A percentile compares a stretch with the other conserved stretches of the same genome.
Evolutionary conservation across 306 rosid species (phyloP).

Genomic region (Gynostemma pentaphyllum): DNA sequence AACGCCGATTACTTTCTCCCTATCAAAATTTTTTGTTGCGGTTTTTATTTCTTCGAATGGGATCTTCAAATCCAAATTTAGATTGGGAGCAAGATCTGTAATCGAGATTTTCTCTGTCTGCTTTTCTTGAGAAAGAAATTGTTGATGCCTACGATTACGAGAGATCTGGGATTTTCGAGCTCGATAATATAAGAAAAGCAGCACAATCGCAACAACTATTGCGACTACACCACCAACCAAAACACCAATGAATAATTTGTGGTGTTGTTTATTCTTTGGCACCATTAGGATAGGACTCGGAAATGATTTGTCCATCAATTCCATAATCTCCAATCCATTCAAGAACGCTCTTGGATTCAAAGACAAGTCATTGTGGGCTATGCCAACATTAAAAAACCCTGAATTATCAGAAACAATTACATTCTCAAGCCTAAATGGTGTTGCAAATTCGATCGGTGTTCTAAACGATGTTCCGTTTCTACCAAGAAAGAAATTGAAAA

Average conservation of each 20-base stretch:
- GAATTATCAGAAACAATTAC: neutral
- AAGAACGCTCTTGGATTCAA: neutral
- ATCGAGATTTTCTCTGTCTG: neutral
- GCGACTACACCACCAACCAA: neutral
- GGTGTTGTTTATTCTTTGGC: neutral
- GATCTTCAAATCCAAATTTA: conserved; percentile 1
- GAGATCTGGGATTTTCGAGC: neutral
- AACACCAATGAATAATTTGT: neutral
- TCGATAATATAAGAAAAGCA: neutral
- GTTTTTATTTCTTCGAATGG: neutral
- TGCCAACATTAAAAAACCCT: neutral
- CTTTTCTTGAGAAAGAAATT: neutral
- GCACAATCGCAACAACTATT: neutral
- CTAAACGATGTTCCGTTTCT: neutral
- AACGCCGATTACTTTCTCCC: conserved; percentile 1
- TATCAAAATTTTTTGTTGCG: conserved; percentile 3
- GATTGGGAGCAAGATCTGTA: neutral
- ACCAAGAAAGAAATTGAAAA: neutral
- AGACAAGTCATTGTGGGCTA: neutral
- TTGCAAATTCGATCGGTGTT: neutral
- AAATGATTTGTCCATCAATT: conserved; percentile 1
- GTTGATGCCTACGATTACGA: neutral
- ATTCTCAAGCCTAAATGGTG: neutral
- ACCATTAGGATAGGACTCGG: neutral
- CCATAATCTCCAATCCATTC: conserved; percentile 9